Base-by-base conservation (phyloP, 768 basidiomycete species). In the Phaeotremella skinneri region DNA sequence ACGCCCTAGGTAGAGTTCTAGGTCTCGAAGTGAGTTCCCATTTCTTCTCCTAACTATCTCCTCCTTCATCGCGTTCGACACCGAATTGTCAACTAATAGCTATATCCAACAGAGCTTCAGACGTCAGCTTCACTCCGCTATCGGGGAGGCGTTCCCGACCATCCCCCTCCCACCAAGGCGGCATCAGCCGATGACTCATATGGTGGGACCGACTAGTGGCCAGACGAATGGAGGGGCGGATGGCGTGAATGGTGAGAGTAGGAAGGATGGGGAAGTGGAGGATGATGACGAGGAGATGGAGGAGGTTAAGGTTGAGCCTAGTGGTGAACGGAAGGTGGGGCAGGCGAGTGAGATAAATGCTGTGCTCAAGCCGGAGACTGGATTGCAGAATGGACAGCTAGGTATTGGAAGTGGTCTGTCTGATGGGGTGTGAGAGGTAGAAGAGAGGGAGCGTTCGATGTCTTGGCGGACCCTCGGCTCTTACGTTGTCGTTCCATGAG, bases 11-110 rank as follows among this genome's bases (percentile, higher is more conserved):
- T 2, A 30, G 72, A 29, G 56, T 70, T 14, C 26, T 70, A 16
- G 72, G 72, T 3, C 49, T 73, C 4, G 72, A 70, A 52, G 72
- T 73, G 61, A 47, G 67, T 67, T 4, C 3, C 20, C 23, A 11
- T 52, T 3, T 48, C 21, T 27, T 16, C 29, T 54, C 29, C 43
- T 56, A 7, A 55, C n/a, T 6, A 16, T 55, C 21, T n/a, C 23
- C 25, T 27, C 11, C 52, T 5, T 53, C 11, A 26, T 20, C 20
- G 26, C 34, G 4, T 14, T 42, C 16, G 21, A 7, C 31, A 9
- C 27, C 13, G 6, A 45, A 45, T 45, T 13, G 21, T 45, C 11
- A 45, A 6, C 21, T 45, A 13, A 6, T 45, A 39, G 9, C n/a
- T 39, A 39, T 39, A 9, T 9, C 37, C 37, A 17, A 34, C 45